These are phyloP conservation scores for Wallacemonas sp. DNA, from an alignment of 208 protist genomes.

Conservation along the genomic window DNA sequence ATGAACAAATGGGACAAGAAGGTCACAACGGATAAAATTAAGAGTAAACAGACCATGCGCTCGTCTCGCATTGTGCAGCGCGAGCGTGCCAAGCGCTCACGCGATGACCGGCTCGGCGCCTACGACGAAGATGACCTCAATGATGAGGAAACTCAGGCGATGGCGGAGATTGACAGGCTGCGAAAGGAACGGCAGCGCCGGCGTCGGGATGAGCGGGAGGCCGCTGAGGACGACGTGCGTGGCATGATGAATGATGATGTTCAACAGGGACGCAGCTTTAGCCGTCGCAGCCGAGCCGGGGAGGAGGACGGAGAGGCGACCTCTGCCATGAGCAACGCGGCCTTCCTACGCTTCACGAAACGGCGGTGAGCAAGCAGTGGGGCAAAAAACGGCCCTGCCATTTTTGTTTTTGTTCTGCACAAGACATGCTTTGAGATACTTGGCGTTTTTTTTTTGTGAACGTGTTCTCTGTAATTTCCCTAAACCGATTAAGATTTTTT, in stretches of 20 bases:
- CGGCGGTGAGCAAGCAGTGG: no score
- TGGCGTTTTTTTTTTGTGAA: no score
- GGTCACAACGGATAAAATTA: conserved; percentile 85
- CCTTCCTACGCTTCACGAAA: conserved; percentile 19
- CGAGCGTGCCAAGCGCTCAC: conserved; percentile 40
- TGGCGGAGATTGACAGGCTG: conserved; percentile 22
- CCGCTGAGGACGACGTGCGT: conserved; percentile 58
- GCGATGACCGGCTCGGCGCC: conserved; percentile 39
- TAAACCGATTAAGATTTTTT: conserved; percentile 30
- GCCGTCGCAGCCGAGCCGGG: neutral
- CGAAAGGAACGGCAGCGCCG: conserved; percentile 32
- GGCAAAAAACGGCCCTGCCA: no score
- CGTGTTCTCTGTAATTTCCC: no score
- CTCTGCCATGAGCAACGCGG: conserved; percentile 14
- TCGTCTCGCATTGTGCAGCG: conserved; percentile 65
- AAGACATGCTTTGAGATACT: no score
- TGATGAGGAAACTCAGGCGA: conserved; percentile 35
- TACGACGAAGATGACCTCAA: conserved; percentile 60
- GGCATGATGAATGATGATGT: conserved; percentile 19
- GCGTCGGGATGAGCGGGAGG: conserved; percentile 29
- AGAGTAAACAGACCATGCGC: conserved; percentile 85
- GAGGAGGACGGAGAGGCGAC: neutral
- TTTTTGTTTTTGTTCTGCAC: no score
- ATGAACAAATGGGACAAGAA: conserved; percentile 92
- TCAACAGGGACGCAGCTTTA: conserved; percentile 1